Base-by-base conservation (phyloP, 352 stramenopile species). In the Bremia lactucae region DNA sequence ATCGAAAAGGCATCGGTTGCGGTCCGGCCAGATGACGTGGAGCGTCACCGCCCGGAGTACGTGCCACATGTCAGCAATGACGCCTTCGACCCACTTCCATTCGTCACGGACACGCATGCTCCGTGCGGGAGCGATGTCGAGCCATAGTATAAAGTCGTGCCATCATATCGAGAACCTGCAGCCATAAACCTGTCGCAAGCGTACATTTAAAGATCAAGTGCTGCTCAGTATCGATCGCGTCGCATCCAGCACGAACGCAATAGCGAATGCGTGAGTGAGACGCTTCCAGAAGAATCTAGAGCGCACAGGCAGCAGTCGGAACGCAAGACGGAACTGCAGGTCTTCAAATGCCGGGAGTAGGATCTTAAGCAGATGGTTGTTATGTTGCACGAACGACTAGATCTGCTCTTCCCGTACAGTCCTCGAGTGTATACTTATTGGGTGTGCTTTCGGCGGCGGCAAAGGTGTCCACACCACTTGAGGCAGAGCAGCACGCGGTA, bases 191-290 rank as follows among this genome's bases (percentile, higher is more conserved):
- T 4, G 4, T 15, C 4, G 26, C 5, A 13, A 46, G 40, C n/a
- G 40, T 38, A 29, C 40, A 46, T 4, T 46, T 29, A 19, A 46
- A 46, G 40, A 38, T 38, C 26, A 46, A 38, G 14, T 46, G 40
- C 20, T 38, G 26, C 26, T 33, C 26, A 5, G 28, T 13, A 10
- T 33, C 4, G 9, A 33, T 13, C 3, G 9, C 26, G 26, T 13
- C 9, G 10, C 4, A 33, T n/a, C 10, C 26, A 13, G 13, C 26
- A 13, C 4, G 26, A 13, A 33, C 26, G 14, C 26, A 33, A 3
- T 33, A n/a, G 4, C 10, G 26, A 13, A 33, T 33, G 26, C 9
- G 4, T 13, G 26, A 13, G 10, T 33, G 13, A 4, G 26, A 5
- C 2, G 40, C 26, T 13, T 35, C 29, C 3, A 47, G 21, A 9